Base-by-base conservation (phyloP, 768 basidiomycete species). In the Leucosporidium creatinivorum region DNA sequence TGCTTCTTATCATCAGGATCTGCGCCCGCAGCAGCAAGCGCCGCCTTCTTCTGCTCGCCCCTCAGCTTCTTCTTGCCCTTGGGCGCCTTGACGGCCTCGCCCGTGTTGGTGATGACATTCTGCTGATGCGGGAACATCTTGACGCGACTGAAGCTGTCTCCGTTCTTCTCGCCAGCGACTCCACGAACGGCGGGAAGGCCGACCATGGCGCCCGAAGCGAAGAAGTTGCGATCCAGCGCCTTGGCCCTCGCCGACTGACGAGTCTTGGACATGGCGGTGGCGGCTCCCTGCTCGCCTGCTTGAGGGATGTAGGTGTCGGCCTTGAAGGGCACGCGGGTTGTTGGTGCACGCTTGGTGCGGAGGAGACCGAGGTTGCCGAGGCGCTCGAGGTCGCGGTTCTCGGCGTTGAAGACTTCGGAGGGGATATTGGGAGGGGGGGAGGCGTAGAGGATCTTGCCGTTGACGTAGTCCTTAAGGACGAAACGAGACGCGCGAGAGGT, bases 381-480 rank as follows among this genome's bases (percentile, higher is more conserved):
- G 1, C 85, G 77, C 26, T 75, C 82, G 26, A 85, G 78, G 56
- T 85, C 81, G 63, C 88, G 84, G 18, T 86, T 87, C 57, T 83
- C 81, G 60, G 82, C 76, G 79, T 98, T 98, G 81, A 93, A 98
- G 1, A 80, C 80, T 58, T 84, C 82, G 36, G 86, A 83, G 2
- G 83, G 76, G 5, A 84, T 78, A 17, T 80, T 85, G 12, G 81
- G 81, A 1, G 93, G 91, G n/a, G 94, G 85, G 71, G 94, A 89
- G 72, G 90, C 92, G 77, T 84, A 97, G 13, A 98, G 82, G 0
- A 99, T 82, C 74, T 91, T 92, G 30, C 89, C 96, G 73, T 89
- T 93, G 68, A 98, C 93, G 75, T 93, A 99, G 79, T 99, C 96
- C 78, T 99, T 99, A 58, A 99, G 83, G 64, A 99, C 82, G 76